Conservation (phyloP, 2,329 filamentous ascomycete genomes). For the Penicillium crustosum region DNA sequence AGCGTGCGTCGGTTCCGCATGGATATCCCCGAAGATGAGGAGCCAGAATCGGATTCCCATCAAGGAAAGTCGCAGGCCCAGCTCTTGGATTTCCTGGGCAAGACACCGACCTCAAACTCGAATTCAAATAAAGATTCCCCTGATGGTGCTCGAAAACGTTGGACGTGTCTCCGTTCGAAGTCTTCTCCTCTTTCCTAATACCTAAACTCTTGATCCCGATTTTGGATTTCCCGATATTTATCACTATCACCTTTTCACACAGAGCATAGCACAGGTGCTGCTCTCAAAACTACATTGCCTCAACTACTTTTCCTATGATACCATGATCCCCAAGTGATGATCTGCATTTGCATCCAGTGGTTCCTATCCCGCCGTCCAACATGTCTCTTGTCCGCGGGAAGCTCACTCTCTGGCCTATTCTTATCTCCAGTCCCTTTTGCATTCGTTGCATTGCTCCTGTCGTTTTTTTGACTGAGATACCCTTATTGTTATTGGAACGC, state of each 20-base stretch:
- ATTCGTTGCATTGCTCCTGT: not conserved
- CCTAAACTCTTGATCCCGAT: not conserved
- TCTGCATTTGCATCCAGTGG: constrained; percentile 6
- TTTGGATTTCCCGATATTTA: not conserved
- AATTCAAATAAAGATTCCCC: not conserved
- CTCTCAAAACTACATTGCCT: not conserved
- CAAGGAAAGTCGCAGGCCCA: constrained; percentile 10
- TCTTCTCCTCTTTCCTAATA: constrained; percentile 3
- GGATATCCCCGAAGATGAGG: constrained; percentile 42
- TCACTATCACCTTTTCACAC: not conserved
- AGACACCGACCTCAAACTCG: not conserved
- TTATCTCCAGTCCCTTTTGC: constrained; percentile 1
- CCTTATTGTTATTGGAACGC: constrained; percentile 1
- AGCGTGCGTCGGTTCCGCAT: constrained; percentile 49
- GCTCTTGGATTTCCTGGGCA: constrained; percentile 6
- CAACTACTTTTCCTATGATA: constrained; percentile 8
- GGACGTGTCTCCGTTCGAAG: constrained; percentile 19
- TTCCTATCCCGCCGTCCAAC: not conserved
- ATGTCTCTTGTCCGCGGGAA: not conserved
- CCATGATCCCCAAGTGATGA: constrained; percentile 8
- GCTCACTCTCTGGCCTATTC: not conserved
- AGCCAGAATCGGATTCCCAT: constrained; percentile 1
- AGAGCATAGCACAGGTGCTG: constrained; percentile 7
- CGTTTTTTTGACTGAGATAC: constrained; percentile 9
- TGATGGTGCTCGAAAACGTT: constrained; percentile 13